Evolutionary conservation across 306 rosid species (phyloP), one percentile per base, ranked within the genome.

Genomic region (Delonix regia): DNA sequence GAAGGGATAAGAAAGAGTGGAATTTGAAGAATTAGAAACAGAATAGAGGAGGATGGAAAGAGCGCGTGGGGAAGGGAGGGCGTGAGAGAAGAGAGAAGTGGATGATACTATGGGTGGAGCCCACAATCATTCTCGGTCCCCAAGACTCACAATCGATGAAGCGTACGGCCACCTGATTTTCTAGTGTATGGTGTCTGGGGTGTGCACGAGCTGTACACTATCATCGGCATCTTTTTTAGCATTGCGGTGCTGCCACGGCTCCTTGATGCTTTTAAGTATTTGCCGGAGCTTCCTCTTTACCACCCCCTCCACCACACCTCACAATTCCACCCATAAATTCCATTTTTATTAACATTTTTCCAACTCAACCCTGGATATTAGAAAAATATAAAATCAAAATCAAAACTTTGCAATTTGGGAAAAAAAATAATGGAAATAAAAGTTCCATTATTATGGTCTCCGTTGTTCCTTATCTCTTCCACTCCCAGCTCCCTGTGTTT

Each of bases 401-500:
- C 21, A 11, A 41, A 25, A 34, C 38, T 38, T 38, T 38, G 3
- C 41, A 4, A 38, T 0, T 5, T 38, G 25, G 0, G 22, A 45
- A 78, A 33, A 18, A 38, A 39, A 42, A 5, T 6, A 49, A 13
- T 30, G 21, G 60, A 76, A 78, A 24, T 45, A 38, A 12, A n/a
- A n/a, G n/a, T 67, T 69, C 57, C 84, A 86, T 90, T 86, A 86
- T 90, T 86, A 85, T 85, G 97, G 92, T 73, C 84, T 85, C 85
- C 86, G 9, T 80, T 86, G 75, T 78, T 80, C 92, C 95, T 88
- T 83, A 91, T 91, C 95, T 83, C 88, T 84, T 84, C 84, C 81
- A 44, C 71, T 73, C 74, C 68, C 24, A 30, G 44, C 69, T 75
- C 62, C 44, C 30, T 64, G 59, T 87, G 68, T 38, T 79, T 71